A percentile compares a stretch with the other conserved stretches of the same genome.
Evolutionary conservation across 441 rosid genomes (phyloP).

Genomic region (Populus trichocarpa): DNA sequence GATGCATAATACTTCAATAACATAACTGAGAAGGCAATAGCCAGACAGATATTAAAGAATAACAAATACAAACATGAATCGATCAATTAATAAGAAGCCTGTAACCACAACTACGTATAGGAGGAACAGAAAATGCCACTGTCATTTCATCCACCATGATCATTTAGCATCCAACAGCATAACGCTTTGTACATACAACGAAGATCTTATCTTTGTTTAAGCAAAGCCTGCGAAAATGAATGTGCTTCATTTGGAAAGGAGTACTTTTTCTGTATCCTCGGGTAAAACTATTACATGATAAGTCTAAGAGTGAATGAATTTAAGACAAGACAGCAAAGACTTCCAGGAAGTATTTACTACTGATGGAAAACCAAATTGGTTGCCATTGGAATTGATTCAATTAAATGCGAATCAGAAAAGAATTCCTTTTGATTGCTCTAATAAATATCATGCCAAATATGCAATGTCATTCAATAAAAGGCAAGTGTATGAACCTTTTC

Average conservation of each 20-base stretch:
- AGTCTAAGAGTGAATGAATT: background rate
- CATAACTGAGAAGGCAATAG: background rate
- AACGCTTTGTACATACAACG: background rate
- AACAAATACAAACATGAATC: background rate
- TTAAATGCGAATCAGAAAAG: background rate
- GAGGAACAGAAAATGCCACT: background rate
- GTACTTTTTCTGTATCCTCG: background rate
- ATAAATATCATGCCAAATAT: slow-evolving; percentile 7
- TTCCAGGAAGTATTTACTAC: slow-evolving; percentile 4
- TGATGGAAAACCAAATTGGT: background rate
- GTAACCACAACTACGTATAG: background rate
- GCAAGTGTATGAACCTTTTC: slow-evolving; percentile 48
- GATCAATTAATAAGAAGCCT: background rate
- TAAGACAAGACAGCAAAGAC: background rate
- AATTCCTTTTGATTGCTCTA: slow-evolving; percentile 6
- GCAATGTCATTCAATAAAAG: slow-evolving; percentile 10
- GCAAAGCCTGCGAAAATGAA: background rate
- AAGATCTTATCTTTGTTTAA: background rate
- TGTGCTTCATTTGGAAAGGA: background rate
- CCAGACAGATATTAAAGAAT: background rate
- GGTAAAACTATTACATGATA: background rate
- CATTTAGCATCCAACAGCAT: background rate
- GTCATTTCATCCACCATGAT: background rate
- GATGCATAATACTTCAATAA: background rate
- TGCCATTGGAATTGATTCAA: background rate